These are phyloP conservation scores for Glycine latifolia DNA, from an alignment of 306 rosid species.

Conservation along the genomic window DNA sequence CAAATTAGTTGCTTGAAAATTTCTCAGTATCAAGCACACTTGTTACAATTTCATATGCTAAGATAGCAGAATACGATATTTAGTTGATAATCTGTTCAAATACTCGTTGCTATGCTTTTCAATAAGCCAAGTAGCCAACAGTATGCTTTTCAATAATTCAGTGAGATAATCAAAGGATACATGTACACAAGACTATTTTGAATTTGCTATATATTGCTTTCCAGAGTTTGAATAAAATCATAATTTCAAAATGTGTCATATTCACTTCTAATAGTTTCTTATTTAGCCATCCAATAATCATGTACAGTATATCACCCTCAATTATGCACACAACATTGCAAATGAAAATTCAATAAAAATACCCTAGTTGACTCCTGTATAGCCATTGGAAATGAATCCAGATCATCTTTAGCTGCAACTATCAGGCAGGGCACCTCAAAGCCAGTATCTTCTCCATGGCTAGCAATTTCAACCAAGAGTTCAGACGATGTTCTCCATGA, in stretches of 20 bases:
- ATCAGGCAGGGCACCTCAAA: conserved; percentile 98
- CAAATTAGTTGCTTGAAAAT: conserved; percentile 3
- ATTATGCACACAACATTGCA: conserved; percentile 27
- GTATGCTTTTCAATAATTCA: conserved; percentile 21
- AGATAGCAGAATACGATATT: neutral
- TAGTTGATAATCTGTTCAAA: conserved; percentile 5
- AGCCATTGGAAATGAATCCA: conserved; percentile 89
- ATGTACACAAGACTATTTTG: neutral
- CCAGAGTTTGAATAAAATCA: conserved; percentile 2
- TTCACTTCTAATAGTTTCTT: conserved; percentile 27
- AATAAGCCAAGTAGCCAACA: conserved; percentile 1
- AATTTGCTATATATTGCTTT: neutral
- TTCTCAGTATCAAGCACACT: conserved; percentile 29
- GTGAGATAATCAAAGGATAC: neutral
- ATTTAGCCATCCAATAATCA: conserved; percentile 24
- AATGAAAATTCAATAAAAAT: conserved; percentile 42
- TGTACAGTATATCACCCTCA: conserved; percentile 1
- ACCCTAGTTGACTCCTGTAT: conserved; percentile 94
- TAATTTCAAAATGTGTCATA: conserved; percentile 26
- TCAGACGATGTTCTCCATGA: conserved; percentile 91
- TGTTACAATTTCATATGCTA: conserved; percentile 1
- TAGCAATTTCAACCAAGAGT: conserved; percentile 81
- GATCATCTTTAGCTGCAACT: conserved; percentile 96
- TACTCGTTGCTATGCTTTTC: conserved; percentile 2
- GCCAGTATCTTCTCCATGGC: conserved; percentile 97